These are phyloP conservation scores for Tricholoma saponaceum DNA, from an alignment of 768 basidiomycete genomes.

Conservation along the genomic window DNA sequence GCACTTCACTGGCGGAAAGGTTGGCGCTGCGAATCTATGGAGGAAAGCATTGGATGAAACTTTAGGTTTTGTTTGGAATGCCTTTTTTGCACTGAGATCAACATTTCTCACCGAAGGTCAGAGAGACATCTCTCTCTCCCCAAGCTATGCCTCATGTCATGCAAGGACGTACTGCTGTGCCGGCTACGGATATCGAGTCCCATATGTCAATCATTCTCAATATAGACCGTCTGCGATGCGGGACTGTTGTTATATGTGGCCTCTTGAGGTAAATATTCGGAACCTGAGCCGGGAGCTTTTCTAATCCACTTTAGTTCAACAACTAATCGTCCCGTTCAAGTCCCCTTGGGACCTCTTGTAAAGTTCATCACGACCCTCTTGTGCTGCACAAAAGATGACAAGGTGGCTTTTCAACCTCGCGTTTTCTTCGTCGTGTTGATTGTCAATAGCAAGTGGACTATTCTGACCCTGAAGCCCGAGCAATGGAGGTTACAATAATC, in stretches of 20 bases:
- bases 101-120: constrained; percentile 52
- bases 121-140: neutral
- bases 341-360: constrained; percentile 64
- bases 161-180: constrained; percentile 1
- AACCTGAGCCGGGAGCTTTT: neutral
- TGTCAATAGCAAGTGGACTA: constrained; percentile 39
- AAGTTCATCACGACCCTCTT: constrained; percentile 50
- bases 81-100: constrained; percentile 53
- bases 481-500: constrained; percentile 50
- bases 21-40: constrained; percentile 69
- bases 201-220: constrained; percentile 48
- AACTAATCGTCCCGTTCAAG: constrained; percentile 55
- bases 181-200: constrained; percentile 29
- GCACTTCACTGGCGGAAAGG: constrained; percentile 75
- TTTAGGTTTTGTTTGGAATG: constrained; percentile 59
- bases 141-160: neutral
- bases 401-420: constrained; percentile 21
- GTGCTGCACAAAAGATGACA: constrained; percentile 44
- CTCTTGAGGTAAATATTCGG: constrained; percentile 46
- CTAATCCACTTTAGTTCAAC: constrained; percentile 39
- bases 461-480: constrained; percentile 45
- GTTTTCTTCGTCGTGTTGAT: neutral
- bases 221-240: constrained; percentile 57
- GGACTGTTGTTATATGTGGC: constrained; percentile 44
- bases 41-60: constrained; percentile 72